Conservation (phyloP, 2,329 filamentous ascomycete genomes). For the Aspergillus japonicus region DNA sequence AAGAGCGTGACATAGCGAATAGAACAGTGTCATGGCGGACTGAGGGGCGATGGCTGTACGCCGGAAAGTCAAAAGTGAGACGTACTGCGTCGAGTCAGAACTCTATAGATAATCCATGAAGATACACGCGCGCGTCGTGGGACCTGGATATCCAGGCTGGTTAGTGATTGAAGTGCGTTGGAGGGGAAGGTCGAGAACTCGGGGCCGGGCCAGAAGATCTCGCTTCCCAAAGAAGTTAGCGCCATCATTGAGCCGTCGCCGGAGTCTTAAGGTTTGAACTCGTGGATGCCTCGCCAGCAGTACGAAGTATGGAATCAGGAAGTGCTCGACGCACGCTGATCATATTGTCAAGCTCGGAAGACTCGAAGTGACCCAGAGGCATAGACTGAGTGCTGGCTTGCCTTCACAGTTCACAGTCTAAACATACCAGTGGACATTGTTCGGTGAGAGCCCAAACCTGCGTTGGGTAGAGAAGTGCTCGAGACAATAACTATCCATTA, state of each 20-base stretch:
- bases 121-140: background rate
- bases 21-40: constrained; percentile 17
- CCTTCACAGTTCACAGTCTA: background rate
- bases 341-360: background rate
- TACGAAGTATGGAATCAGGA: background rate
- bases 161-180: background rate
- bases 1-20: constrained; percentile 66
- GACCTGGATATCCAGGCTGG: background rate
- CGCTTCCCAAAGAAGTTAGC: background rate
- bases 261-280: no score
- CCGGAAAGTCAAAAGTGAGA: background rate
- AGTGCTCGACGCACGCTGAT: background rate
- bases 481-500: background rate
- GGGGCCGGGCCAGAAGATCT: background rate
- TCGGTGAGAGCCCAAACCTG: background rate
- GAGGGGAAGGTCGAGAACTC: background rate
- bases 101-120: background rate
- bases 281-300: background rate
- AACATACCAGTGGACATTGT: background rate
- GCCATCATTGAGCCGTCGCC: background rate
- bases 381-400: background rate
- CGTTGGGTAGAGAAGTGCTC: background rate
- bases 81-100: background rate
- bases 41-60: background rate
- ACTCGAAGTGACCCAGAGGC: background rate